These are phyloP conservation scores for Pyrenula aspistea DNA, from an alignment of 495 filamentous ascomycete species.

Conservation along the genomic window DNA sequence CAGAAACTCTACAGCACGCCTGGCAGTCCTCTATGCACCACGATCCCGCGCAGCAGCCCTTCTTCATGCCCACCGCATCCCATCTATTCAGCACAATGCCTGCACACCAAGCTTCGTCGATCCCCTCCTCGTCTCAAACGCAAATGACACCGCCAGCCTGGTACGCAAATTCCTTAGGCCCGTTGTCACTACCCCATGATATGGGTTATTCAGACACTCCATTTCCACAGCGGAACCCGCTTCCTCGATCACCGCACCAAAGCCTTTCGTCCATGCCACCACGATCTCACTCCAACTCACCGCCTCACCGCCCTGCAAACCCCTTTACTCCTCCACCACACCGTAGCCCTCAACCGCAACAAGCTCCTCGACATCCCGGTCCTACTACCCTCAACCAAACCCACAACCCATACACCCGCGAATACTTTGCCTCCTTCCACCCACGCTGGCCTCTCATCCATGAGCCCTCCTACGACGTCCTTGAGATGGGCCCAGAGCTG, in stretches of 20 bases:
- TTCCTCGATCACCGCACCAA: not conserved
- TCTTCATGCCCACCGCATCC: not conserved
- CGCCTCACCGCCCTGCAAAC: not conserved
- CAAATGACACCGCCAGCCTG: not conserved
- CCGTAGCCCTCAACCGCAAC: not conserved
- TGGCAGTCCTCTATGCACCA: constrained; percentile 3
- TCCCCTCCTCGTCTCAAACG: not conserved
- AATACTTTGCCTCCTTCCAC: constrained; percentile 17
- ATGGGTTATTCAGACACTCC: not conserved
- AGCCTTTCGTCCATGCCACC: not conserved
- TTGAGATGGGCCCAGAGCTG: not conserved
- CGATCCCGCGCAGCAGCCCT: not conserved
- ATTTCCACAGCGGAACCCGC: not conserved
- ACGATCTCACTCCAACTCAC: not conserved
- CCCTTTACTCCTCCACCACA: not conserved
- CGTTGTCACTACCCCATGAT: not conserved
- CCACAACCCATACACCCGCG: constrained; percentile 7
- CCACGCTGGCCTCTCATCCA: constrained; percentile 22
- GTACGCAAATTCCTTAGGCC: not conserved
- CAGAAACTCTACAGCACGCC: not conserved
- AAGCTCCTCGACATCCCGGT: not conserved
- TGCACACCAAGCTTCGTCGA: not conserved
- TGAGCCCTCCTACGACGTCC: constrained; percentile 13
- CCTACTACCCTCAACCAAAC: constrained; percentile 4
- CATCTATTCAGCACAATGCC: not conserved